Conservation (phyloP, 768 basidiomycete genomes). For the Cantharellus anzutake region DNA sequence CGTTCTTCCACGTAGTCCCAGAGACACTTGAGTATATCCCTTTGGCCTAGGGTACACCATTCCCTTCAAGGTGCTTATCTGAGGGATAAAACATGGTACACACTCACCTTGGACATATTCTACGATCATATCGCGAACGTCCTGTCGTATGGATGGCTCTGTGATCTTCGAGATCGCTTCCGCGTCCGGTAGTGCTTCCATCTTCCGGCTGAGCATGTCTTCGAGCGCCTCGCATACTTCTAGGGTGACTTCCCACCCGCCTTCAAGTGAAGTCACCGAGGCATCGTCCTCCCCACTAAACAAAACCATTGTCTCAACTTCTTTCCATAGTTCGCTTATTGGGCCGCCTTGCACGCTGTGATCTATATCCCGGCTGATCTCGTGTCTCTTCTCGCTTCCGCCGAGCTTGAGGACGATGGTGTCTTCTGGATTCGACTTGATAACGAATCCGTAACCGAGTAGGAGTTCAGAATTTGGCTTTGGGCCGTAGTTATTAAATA, state of each 20-base stretch:
- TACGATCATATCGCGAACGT: not conserved
- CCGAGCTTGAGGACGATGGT: slow-evolving; percentile 66
- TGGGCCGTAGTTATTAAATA: slow-evolving; percentile 84
- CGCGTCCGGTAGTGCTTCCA: slow-evolving; percentile 30
- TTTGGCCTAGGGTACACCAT: slow-evolving; percentile 7
- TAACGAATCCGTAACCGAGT: slow-evolving; percentile 79
- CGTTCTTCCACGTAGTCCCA: slow-evolving; percentile 9
- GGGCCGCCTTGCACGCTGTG: not conserved
- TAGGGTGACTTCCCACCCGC: slow-evolving; percentile 40
- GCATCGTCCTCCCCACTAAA: slow-evolving; percentile 15
- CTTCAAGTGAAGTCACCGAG: slow-evolving; percentile 10
- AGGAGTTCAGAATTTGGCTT: slow-evolving; percentile 84
- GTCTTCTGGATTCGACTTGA: slow-evolving; percentile 67
- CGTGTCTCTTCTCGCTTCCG: slow-evolving; percentile 26
- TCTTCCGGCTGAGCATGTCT: slow-evolving; percentile 41
- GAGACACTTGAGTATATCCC: slow-evolving; percentile 12
- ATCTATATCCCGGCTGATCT: slow-evolving; percentile 29
- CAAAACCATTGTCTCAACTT: slow-evolving; percentile 12
- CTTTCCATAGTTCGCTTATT: slow-evolving; percentile 1
- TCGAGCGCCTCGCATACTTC: slow-evolving; percentile 45
- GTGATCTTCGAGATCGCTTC: not conserved
- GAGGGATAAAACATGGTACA: not conserved
- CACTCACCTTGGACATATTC: slow-evolving; percentile 6
- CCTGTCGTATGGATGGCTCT: not conserved
- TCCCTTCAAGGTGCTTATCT: too few species aligned